These are phyloP conservation scores for Boletus insuetus DNA, from an alignment of 768 basidiomycete genomes.

Conservation along the genomic window DNA sequence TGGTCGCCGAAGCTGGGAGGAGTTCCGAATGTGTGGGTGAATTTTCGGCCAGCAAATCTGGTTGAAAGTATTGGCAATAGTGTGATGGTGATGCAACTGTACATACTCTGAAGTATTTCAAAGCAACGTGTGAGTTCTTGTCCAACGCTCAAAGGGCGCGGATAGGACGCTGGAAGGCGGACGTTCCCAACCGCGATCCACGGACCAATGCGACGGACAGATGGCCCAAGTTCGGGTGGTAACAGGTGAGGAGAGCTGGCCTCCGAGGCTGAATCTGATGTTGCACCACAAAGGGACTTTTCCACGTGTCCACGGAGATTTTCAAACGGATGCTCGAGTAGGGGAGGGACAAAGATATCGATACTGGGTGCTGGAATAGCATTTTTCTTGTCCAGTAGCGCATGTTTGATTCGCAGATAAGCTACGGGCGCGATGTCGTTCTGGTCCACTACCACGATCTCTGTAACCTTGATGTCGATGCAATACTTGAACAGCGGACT, in stretches of 20 bases:
- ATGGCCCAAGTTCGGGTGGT: slow-evolving; percentile 7
- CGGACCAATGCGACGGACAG: slow-evolving; percentile 37
- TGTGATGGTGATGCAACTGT: neutral
- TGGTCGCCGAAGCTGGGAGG: slow-evolving; percentile 44
- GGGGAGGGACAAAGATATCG: slow-evolving; percentile 42
- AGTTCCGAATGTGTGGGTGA: slow-evolving; percentile 31
- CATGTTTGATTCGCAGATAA: slow-evolving; percentile 76
- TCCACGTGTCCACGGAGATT: slow-evolving; percentile 8
- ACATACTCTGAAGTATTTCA: slow-evolving; percentile 54
- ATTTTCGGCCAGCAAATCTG: slow-evolving; percentile 53
- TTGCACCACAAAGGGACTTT: slow-evolving; percentile 5
- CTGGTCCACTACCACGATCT: slow-evolving; percentile 75
- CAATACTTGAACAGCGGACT: slow-evolving; percentile 82
- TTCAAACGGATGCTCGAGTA: slow-evolving; percentile 40
- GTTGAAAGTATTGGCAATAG: neutral
- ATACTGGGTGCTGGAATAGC: neutral
- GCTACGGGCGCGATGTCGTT: slow-evolving; percentile 89
- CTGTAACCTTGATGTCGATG: slow-evolving; percentile 65
- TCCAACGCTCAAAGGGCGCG: slow-evolving; percentile 58
- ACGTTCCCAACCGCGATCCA: slow-evolving; percentile 75
- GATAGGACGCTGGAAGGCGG: slow-evolving; percentile 20
- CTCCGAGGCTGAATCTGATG: neutral
- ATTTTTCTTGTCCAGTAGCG: slow-evolving; percentile 58
- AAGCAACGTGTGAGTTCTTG: slow-evolving; percentile 77
- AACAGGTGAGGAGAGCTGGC: neutral